phyloP scores from a whole-genome alignment of 225 moss, liverwort and hornwort genomes.

The Physcomitrium patens region DNA sequence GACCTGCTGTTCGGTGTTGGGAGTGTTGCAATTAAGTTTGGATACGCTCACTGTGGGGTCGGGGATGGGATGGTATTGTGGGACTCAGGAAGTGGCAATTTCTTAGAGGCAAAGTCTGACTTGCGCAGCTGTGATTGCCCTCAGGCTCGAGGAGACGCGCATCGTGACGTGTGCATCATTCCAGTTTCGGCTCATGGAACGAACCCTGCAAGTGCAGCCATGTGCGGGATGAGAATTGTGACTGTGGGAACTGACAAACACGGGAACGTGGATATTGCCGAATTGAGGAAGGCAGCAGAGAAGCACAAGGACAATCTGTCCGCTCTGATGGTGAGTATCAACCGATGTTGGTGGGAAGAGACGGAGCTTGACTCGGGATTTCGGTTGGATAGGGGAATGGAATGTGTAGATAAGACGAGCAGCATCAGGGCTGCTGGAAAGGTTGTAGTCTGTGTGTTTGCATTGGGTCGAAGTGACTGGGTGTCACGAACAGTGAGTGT shows the following conservation, averaged over 20 bases:
- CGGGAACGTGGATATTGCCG: constrained; percentile 83
- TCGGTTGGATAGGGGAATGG: background rate
- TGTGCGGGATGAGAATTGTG: constrained; percentile 99
- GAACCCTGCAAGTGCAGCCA: constrained; percentile 97
- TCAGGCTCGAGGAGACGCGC: constrained; percentile 82
- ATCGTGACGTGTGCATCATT: constrained; percentile 93
- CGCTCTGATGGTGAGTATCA: constrained; percentile 68
- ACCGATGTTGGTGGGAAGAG: background rate
- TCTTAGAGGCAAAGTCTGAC: background rate
- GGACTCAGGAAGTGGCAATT: background rate
- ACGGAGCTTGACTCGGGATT: background rate
- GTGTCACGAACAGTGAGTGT: too few species aligned
- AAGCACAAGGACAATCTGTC: constrained; percentile 78
- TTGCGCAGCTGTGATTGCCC: background rate
- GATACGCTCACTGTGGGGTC: too few species aligned
- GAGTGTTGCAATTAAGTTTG: background rate
- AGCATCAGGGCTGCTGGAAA: too few species aligned
- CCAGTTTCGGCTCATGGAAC: constrained; percentile 95
- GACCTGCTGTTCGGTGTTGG: constrained; percentile 5
- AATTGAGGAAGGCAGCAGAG: constrained; percentile 71
- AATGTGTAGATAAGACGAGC: too few species aligned
- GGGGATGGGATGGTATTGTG: background rate
- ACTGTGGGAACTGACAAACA: constrained; percentile 75
- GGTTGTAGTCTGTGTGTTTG: too few species aligned
- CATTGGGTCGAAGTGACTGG: too few species aligned